Conservation (phyloP, 2,329 filamentous ascomycete species). For the Aspergillus pseudoviridinutans region DNA sequence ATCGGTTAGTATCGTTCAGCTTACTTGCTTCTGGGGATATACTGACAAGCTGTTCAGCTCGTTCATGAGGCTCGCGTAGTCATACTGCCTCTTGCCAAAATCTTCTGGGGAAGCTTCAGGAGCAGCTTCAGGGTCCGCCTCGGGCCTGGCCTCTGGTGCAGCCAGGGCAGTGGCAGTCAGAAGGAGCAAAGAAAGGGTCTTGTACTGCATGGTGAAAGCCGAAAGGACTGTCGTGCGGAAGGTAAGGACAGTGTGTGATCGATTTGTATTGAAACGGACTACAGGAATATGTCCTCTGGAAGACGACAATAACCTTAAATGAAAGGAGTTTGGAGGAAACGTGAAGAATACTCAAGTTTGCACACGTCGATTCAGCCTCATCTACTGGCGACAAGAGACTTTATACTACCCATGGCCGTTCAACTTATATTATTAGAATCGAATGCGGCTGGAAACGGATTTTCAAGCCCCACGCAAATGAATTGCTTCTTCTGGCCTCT, state of each 20-base stretch:
- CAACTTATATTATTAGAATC: not conserved
- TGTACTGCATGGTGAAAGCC: slow-evolving; percentile 20
- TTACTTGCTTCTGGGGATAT: not conserved
- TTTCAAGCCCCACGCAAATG: not conserved
- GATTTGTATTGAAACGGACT: not conserved
- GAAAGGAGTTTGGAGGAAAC: not conserved
- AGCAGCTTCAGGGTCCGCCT: not conserved
- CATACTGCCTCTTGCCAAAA: slow-evolving; percentile 5
- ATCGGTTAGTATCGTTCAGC: not conserved
- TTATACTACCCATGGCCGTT: not conserved
- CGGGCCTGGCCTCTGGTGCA: slow-evolving; percentile 1
- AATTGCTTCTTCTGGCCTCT: not conserved
- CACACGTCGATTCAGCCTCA: not conserved
- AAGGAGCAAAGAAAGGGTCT: slow-evolving; percentile 19
- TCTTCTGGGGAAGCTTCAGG: not conserved
- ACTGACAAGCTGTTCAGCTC: not conserved
- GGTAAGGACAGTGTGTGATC: not conserved
- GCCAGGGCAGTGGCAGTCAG: slow-evolving; percentile 19
- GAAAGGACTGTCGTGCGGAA: not conserved
- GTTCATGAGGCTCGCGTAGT: slow-evolving; percentile 2
- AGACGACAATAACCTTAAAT: not conserved
- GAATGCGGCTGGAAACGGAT: not conserved
- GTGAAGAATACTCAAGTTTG: not conserved
- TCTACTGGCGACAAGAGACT: not conserved
- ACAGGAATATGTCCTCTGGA: not conserved